Base-by-base conservation (phyloP, 192 early-diverging fungal species). In the Rhizophagus clarus region DNA sequence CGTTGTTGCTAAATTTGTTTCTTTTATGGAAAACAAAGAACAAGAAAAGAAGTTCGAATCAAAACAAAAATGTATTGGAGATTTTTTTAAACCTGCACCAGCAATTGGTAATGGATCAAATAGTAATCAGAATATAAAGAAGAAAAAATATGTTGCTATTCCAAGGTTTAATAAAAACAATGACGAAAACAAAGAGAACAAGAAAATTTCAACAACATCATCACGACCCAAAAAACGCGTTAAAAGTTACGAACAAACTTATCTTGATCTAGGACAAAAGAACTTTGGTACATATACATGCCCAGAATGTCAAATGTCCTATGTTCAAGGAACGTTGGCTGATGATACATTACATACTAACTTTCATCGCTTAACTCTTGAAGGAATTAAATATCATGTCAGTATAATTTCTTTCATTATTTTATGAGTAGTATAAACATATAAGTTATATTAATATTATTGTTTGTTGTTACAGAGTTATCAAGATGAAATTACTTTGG, bases 291-390 rank as follows among this genome's bases (percentile, higher is more conserved):
- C 79, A 63, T 22, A 80, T 67, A 64, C 86, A 29, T 87, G 86
- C 68, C 82, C 84, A 24, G 81, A 85, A 37, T 87, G 86, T 42
- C 61, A 81, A 32, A 87, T 87, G 86, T 83, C 83, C 7, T 87
- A 84, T 77, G 81, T 72, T n/a, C 72, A 70, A 10, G 86, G 86
- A n/a, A 83, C 80, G 14, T 28, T 63, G 0, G 86, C 84, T 49
- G 86, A 87, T 32, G 86, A 87, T 31, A 62, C 74, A 32, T 76
- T 85, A 9, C 86, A 87, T 82, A 83, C 83, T 11, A 74, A 77
- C 8, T 85, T 84, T 80, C 86, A 87, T 80, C 77, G 79, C 24
- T 82, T 72, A 12, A 73, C 45, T 28, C 14, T 87, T 31, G 83
- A 84, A 4, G 84, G 86, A 22, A 84, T 87, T 68, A 82, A 82